These are phyloP conservation scores for Aspergillus ostianus DNA, from an alignment of 495 filamentous ascomycete species.

Conservation along the genomic window DNA sequence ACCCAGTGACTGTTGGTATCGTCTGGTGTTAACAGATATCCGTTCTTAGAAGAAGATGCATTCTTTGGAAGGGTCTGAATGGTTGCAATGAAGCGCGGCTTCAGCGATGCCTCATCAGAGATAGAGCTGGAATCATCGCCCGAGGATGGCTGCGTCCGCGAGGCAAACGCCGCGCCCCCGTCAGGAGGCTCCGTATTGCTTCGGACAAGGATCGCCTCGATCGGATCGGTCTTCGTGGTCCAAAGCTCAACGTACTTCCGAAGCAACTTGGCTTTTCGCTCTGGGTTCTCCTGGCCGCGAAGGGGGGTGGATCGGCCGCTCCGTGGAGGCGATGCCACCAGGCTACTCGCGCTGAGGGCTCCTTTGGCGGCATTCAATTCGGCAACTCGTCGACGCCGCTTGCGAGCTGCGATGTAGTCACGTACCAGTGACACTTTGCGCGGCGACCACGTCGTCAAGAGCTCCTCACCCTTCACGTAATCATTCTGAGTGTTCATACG, in stretches of 20 bases:
- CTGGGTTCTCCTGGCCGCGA: constrained; percentile 48
- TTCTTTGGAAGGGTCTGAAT: constrained; percentile 72
- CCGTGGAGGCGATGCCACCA: constrained; percentile 34
- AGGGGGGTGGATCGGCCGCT: constrained; percentile 41
- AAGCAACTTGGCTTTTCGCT: constrained; percentile 58
- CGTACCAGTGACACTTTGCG: constrained; percentile 82
- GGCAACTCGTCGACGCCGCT: constrained; percentile 64
- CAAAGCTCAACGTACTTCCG: constrained; percentile 75
- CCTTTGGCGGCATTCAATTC: constrained; percentile 80
- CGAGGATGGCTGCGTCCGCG: constrained; percentile 23
- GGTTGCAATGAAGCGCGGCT: constrained; percentile 63
- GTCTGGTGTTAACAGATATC: constrained; percentile 77
- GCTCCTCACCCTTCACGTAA: constrained; percentile 93
- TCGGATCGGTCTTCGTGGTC: constrained; percentile 71
- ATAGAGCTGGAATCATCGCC: constrained; percentile 25
- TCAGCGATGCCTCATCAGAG: constrained; percentile 32
- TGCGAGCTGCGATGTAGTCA: constrained; percentile 73
- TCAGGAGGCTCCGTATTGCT: constrained; percentile 73
- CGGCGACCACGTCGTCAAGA: constrained; percentile 78
- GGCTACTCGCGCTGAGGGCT: constrained; percentile 52
- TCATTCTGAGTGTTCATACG: constrained; percentile 92
- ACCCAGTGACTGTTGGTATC: constrained; percentile 74
- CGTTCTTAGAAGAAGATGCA: constrained; percentile 72
- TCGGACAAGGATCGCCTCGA: constrained; percentile 68
- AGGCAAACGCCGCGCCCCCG: constrained; percentile 56